Base-by-base conservation (phyloP, 176 grass and related monocot genomes). In the Zoysia pacifica region DNA sequence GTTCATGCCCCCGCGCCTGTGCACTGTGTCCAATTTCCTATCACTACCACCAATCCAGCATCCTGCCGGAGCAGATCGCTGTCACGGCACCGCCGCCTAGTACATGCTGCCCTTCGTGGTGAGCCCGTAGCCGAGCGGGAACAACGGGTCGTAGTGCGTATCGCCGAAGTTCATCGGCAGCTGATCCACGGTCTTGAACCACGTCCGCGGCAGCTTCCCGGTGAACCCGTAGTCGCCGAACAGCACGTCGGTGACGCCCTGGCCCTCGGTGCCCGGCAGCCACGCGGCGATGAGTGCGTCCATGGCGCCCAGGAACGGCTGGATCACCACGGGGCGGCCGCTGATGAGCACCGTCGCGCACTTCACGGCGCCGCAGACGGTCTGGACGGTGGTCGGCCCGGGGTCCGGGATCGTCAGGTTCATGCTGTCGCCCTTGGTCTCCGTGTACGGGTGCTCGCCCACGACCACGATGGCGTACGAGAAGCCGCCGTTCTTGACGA, bases 141-240 rank as follows among this genome's bases (percentile, higher is more conserved):
- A 99, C 18, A 99, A 56, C 47, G 96, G 92, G 73, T 99, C 90
- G 65, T 99, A 99, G 82, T 88, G 47, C 40, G 39, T 18, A 75
- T 99, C 96, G 75, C 92, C 92, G 52, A 70, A 62, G 79, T 95
- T 99, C 96, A 95, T 99, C 36, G 96, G 96, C 65, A 99, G 90
- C 92, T 99, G 96, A 40, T 95, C 92, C 50, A 93, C 96, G 0
- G 90, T 76, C 86, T 86, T 99, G 92, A 99, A 99, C 96, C 96
- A 99, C 45, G 96, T 99, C 69, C 96, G 74, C 51, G 96, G 47
- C 65, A 99, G 88, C 75, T 88, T 99, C 35, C 96, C 96, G 6
- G 72, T 63, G 84, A 99, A 99, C 9, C 90, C 90, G 80, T 93
- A 95, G 86, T 99, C 90, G 5, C 96, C 96, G 65, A 95, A 99